Conservation (phyloP, 2,329 filamentous ascomycete genomes). For the Cordyceps sp. region DNA sequence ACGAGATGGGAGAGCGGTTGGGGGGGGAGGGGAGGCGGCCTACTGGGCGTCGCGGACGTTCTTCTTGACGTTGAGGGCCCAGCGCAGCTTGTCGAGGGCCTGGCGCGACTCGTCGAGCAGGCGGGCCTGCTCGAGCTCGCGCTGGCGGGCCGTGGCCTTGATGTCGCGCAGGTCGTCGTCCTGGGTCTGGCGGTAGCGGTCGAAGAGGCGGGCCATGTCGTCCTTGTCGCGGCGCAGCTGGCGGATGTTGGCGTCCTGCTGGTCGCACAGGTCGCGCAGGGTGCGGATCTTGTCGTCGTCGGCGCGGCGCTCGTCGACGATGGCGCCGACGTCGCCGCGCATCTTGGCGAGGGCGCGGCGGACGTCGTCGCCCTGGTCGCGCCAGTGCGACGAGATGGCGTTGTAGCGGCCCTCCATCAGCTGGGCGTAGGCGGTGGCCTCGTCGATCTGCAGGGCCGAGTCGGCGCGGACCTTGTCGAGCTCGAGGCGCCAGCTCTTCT, state of each 20-base stretch:
- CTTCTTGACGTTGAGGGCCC: slow-evolving; percentile 53
- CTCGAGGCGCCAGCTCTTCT: slow-evolving; percentile 44
- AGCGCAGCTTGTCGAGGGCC: slow-evolving; percentile 51
- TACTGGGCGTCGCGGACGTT: slow-evolving; percentile 39
- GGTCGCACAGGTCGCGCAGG: slow-evolving; percentile 53
- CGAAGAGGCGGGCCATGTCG: slow-evolving; percentile 41
- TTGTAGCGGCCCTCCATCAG: slow-evolving; percentile 57
- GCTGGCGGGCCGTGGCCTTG: slow-evolving; percentile 35
- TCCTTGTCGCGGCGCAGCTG: slow-evolving; percentile 44
- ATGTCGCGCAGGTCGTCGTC: slow-evolving; percentile 43
- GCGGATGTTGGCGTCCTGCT: slow-evolving; percentile 53
- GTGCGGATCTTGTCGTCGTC: slow-evolving; percentile 49
- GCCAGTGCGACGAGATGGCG: slow-evolving; percentile 48
- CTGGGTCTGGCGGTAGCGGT: slow-evolving; percentile 47
- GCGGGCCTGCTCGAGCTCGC: slow-evolving; percentile 44
- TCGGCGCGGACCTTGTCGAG: slow-evolving; percentile 45
- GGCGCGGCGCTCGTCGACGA: slow-evolving; percentile 36
- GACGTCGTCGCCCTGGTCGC: slow-evolving; percentile 47
- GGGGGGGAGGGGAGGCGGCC: no score
- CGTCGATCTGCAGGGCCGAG: slow-evolving; percentile 45
- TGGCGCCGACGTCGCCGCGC: slow-evolving; percentile 32
- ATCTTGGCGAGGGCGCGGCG: slow-evolving; percentile 32
- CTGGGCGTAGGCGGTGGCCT: slow-evolving; percentile 45
- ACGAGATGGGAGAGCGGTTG: neutral
- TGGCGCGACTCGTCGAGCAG: slow-evolving; percentile 41